Evolutionary conservation across 495 filamentous ascomycete genomes (phyloP), one percentile per base, ranked within the genome.

Genomic region (Daldinia concentrica): DNA sequence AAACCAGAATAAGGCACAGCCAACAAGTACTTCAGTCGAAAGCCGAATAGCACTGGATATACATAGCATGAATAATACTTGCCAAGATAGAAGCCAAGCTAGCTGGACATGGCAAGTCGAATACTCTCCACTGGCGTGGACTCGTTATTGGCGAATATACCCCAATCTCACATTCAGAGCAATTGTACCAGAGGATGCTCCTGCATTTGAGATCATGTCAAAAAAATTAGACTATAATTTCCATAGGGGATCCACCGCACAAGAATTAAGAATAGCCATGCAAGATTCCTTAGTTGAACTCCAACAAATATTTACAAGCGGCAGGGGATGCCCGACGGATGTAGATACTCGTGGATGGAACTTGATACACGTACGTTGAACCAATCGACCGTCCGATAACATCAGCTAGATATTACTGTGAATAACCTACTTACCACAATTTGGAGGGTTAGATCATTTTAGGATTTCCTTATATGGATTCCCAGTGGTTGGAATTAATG

Each of bases 311-410:
- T 69, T 63, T 54, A 7, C 3, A 14, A 58, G 15, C 52, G 52
- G 66, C 6, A 43, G 24, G 24, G 59, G 58, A 43, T 59, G 41
- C 41, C 66, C 66, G 9, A 63, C 66, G 0, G 66, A 69, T 9
- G 15, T 41, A 15, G 0, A 15, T 3, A 3, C 0, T 5, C 1
- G 6, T 27, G 51, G 52, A 3, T 0, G 0, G 1, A 64, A 54
- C 26, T 43, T 69, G n/a, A n/a, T 69, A 19, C 30, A 64, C n/a
- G 66, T 69, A 63, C 24, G 41, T 37, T 4, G 9, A 15, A 57
- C 30, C 29, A 12, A 30, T 39, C 4, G 37, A 2, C 37, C 1
- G 8, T 1, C 32, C 11, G 2, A 34, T 11, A 3, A 34, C 6
- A 9, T 0, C 11, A 8, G 30, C 8, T 9, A 5, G 8, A 32